Evolutionary conservation across 352 stramenopile genomes (phyloP), one percentile per base, ranked within the genome.

Genomic region (Peronosclerospora sorghi): DNA sequence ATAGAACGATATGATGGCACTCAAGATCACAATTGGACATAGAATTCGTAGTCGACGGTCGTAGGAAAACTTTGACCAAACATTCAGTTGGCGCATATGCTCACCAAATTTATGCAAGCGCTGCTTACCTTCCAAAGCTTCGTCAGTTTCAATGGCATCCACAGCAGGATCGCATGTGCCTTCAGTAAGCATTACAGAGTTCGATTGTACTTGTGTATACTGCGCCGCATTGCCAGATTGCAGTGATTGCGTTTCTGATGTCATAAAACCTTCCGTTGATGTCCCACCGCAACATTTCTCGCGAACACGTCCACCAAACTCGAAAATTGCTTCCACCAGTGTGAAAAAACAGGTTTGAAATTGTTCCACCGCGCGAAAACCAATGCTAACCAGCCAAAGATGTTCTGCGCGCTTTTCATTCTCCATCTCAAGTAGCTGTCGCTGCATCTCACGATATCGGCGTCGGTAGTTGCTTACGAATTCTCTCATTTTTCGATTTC

Each of bases 381-480:
- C 80, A 45, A 93, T 77, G 41, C 82, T 81, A 1, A 90, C 61
- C 36, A 93, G 62, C 77, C 77, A 90, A 49, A 93, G 59, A 41
- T 86, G 72, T 55, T 93, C 79, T 6, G 77, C 68, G 7, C 77
- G 75, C 54, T 86, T 86, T 38, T 93, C 75, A 35, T 75, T 79
- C 47, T 89, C 73, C 57, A 86, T 87, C 5, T 73, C 59, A 27
- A 71, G 44, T 36, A 93, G 52, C 34, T 73, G 57, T 35, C 75
- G 73, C 44, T 87, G 73, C 50, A 90, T 68, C 20, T 83, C 76
- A 32, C 80, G 80, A 21, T 78, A 73, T 10, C 73, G 67, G 17
- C 80, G 75, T 23, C 79, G 68, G 44, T 93, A 93, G 48, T 88
- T 90, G 54, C 73, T 86, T 26, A 93, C 80, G 48, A 89, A 86